Base-by-base conservation (phyloP, 768 basidiomycete species). In the Suillus lakei region DNA sequence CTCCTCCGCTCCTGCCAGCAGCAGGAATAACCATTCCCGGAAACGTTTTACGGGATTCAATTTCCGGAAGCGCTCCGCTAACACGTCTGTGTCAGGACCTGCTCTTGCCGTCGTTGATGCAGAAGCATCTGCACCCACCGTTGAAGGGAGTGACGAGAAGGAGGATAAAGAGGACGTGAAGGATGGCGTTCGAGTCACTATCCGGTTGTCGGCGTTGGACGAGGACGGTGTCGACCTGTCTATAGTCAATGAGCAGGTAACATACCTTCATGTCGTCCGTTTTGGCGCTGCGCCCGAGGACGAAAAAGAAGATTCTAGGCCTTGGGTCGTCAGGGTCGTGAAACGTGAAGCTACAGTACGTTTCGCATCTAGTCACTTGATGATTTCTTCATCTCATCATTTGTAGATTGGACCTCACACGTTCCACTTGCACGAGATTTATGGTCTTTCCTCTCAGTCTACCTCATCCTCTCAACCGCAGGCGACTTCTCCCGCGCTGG, bases 361-460 rank as follows among this genome's bases (percentile, higher is more conserved):
- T 75, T 59, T 39, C 1, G 23, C 26, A 9, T 58, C 6, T 21
- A 21, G 18, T 41, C 12, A 39, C 12, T 26, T 62, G 61, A 66
- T 64, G 55, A 61, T 62, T 56, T 53, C 26, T 46, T 46, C n/a
- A 56, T 55, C 16, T 26, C 26, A 56, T n/a, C 26, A 62, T 38
- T 64, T 34, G 32, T n/a, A 92, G 90, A 98, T 98, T 72, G 96
- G 96, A 4, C 85, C 91, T 6, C 95, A 96, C 73, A 95, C 94
- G 0, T 98, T 98, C 88, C 91, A 96, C 62, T 82, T 98, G 36
- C 95, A 97, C 73, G 96, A 98, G 74, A 98, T 98, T 55, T 98
- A 92, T 70, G 96, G 96, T 56, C 85, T 98, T 6, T 89, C 93
- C 0, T 87, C 91, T 8, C 78, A 85, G 60, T 78, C 84, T 10